Percentiles rank a stretch among this genome's conserved stretches.
These are phyloP conservation scores for Leavenworthia alabamica DNA, from an alignment of 345 rosid genomes.

Conservation along the genomic window DNA sequence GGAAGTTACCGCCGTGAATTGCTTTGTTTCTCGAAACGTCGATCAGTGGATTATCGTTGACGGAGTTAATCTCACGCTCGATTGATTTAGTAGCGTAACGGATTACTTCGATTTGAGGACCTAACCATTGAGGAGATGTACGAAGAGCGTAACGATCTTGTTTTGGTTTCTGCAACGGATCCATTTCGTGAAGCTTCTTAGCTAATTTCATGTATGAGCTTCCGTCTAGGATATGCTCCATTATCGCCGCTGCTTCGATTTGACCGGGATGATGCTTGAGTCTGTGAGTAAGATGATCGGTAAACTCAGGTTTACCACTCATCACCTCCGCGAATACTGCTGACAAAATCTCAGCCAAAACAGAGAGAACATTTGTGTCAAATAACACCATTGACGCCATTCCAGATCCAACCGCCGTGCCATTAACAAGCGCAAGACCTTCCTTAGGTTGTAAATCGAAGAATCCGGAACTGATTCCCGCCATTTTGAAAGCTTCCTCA, in stretches of 20 bases:
- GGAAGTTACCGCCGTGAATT: slow-evolving; percentile 76
- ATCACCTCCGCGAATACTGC: slow-evolving; percentile 67
- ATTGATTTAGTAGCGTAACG: slow-evolving; percentile 58
- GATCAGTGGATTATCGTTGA: slow-evolving; percentile 68
- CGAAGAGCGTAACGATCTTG: slow-evolving; percentile 70
- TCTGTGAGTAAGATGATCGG: slow-evolving; percentile 63
- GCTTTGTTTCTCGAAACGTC: slow-evolving; percentile 69
- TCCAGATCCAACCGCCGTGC: slow-evolving; percentile 73
- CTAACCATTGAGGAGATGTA: slow-evolving; percentile 77
- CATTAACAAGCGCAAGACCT: slow-evolving; percentile 68
- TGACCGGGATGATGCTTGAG: slow-evolving; percentile 78
- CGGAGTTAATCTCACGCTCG: slow-evolving; percentile 74
- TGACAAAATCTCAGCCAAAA: slow-evolving; percentile 53
- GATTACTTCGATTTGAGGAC: slow-evolving; percentile 72
- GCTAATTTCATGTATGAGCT: slow-evolving; percentile 58
- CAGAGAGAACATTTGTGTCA: slow-evolving; percentile 43
- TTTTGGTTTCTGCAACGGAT: slow-evolving; percentile 68
- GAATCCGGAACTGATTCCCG: slow-evolving; percentile 41
- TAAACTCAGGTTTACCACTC: slow-evolving; percentile 74
- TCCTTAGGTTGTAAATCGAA: slow-evolving; percentile 71
- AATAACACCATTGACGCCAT: slow-evolving; percentile 62
- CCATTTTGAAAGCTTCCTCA: slow-evolving; percentile 41
- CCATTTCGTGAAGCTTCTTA: slow-evolving; percentile 49
- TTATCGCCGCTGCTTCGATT: slow-evolving; percentile 74
- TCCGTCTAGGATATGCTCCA: slow-evolving; percentile 69